These are phyloP conservation scores for Candida tibetensis DNA, from an alignment of 805 yeast species.

Conservation along the genomic window DNA sequence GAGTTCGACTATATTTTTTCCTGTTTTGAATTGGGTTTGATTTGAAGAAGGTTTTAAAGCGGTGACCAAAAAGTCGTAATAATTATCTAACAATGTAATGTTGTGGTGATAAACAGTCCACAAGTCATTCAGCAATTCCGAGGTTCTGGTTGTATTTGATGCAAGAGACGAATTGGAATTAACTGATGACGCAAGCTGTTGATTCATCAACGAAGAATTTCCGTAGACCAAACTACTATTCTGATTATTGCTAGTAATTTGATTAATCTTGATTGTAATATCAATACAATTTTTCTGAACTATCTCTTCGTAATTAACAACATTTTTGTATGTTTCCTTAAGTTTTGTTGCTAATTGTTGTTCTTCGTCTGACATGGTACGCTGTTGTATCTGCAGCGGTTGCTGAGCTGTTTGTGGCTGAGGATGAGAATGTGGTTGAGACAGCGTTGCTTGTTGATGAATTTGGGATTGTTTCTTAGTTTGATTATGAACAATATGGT, in stretches of 20 bases:
- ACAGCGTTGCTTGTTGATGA: slow-evolving; percentile 4
- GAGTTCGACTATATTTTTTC: slow-evolving; percentile 71
- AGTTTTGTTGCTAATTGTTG: slow-evolving; percentile 65
- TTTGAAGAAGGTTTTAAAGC: slow-evolving; percentile 62
- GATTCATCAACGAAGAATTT: slow-evolving; percentile 12
- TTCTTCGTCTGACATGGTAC: slow-evolving; percentile 55
- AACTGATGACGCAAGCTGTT: slow-evolving; percentile 14
- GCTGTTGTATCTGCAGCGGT: slow-evolving; percentile 8
- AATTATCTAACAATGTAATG: slow-evolving; percentile 62
- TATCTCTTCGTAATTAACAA: slow-evolving; percentile 63
- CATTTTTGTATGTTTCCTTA: slow-evolving; percentile 71
- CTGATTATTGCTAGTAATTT: slow-evolving; percentile 35
- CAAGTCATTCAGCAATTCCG: slow-evolving; percentile 56
- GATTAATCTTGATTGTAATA: slow-evolving; percentile 49
- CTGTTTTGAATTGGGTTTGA: slow-evolving; percentile 58
- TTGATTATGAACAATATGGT: slow-evolving; percentile 8
- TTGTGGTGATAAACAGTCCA: slow-evolving; percentile 73
- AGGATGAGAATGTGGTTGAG: slow-evolving; percentile 10
- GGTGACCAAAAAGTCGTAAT: slow-evolving; percentile 67
- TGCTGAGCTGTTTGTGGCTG: slow-evolving; percentile 13
- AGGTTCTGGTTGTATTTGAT: slow-evolving; percentile 28
- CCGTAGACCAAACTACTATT: slow-evolving; percentile 17
- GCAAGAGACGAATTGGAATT: slow-evolving; percentile 11
- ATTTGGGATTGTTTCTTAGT: neutral
- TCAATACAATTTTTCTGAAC: slow-evolving; percentile 69